Percentiles rank a stretch among this genome's conserved stretches.
These are phyloP conservation scores for Platanus orientalis DNA, from an alignment of 164 flowering plant genomes.

Conservation along the genomic window DNA sequence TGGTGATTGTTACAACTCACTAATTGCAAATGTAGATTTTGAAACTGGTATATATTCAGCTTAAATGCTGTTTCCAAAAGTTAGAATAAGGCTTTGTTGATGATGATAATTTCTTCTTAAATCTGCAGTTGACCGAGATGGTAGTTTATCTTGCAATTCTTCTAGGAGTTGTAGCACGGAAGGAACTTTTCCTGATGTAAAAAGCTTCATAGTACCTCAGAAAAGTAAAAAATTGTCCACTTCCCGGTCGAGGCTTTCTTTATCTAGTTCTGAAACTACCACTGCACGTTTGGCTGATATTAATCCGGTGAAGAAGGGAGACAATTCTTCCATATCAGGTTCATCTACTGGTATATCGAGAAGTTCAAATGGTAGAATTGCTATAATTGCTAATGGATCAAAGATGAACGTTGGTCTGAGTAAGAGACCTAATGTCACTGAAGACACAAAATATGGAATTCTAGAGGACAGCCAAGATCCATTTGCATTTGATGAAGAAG, in stretches of 20 bases:
- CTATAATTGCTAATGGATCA: slow-evolving; percentile 18
- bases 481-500: slow-evolving; percentile 89
- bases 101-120: background rate
- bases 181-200: slow-evolving; percentile 23
- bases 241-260: slow-evolving; percentile 20
- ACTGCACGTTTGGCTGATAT: slow-evolving; percentile 25
- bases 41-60: background rate
- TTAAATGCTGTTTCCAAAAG: background rate
- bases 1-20: slow-evolving; percentile 1
- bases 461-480: slow-evolving; percentile 74
- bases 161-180: slow-evolving; percentile 28
- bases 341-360: slow-evolving; percentile 35
- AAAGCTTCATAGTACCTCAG: slow-evolving; percentile 29
- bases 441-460: slow-evolving; percentile 18
- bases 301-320: slow-evolving; percentile 30
- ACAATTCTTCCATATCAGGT: slow-evolving; percentile 39
- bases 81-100: background rate
- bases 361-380: slow-evolving; percentile 23
- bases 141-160: slow-evolving; percentile 25
- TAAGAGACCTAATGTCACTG: slow-evolving; percentile 21
- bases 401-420: slow-evolving; percentile 24
- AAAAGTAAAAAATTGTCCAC: slow-evolving; percentile 27
- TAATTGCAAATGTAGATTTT: background rate
- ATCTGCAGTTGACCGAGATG: slow-evolving; percentile 37
- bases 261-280: slow-evolving; percentile 40